Evolutionary conservation across 495 filamentous ascomycete species (phyloP).

Genomic region (Staphylotrichum longicolle): DNA sequence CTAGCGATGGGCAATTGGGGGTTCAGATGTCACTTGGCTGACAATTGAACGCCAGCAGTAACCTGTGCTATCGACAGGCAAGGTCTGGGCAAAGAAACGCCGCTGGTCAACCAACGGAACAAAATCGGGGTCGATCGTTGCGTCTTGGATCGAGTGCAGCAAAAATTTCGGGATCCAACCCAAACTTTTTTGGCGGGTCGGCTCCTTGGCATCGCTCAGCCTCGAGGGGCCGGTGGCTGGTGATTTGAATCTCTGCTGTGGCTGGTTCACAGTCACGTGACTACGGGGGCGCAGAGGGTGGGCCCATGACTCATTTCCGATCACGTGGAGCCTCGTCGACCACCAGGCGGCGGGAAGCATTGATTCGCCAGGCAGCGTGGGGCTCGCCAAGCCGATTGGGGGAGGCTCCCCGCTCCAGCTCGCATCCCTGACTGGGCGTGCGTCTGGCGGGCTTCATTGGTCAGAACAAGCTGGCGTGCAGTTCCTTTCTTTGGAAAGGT

Average conservation of each 20-base stretch:
- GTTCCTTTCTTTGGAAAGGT: too few species aligned
- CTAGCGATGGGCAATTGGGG: not conserved
- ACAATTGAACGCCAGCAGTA: not conserved
- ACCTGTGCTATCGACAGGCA: not conserved
- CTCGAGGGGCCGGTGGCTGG: not conserved
- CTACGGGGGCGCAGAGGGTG: too few species aligned
- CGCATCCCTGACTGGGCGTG: too few species aligned
- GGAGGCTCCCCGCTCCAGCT: too few species aligned
- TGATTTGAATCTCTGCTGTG: too few species aligned
- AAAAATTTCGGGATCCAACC: slow-evolving; percentile 25
- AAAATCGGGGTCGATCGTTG: not conserved
- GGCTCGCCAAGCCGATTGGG: too few species aligned
- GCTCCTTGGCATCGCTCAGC: slow-evolving; percentile 5
- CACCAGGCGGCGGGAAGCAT: not conserved
- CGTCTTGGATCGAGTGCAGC: slow-evolving; percentile 11
- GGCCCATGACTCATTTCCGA: too few species aligned
- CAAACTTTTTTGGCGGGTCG: slow-evolving; percentile 27
- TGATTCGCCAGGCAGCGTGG: not conserved
- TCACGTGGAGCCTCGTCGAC: too few species aligned
- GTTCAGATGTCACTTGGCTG: not conserved
- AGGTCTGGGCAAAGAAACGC: not conserved
- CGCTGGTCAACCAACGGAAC: slow-evolving; percentile 7
- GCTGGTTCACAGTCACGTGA: not conserved
- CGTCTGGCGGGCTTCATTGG: too few species aligned
- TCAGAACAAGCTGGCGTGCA: too few species aligned